Conservation (phyloP, 192 early-diverging fungal species). For the Oehlia diaphana region DNA sequence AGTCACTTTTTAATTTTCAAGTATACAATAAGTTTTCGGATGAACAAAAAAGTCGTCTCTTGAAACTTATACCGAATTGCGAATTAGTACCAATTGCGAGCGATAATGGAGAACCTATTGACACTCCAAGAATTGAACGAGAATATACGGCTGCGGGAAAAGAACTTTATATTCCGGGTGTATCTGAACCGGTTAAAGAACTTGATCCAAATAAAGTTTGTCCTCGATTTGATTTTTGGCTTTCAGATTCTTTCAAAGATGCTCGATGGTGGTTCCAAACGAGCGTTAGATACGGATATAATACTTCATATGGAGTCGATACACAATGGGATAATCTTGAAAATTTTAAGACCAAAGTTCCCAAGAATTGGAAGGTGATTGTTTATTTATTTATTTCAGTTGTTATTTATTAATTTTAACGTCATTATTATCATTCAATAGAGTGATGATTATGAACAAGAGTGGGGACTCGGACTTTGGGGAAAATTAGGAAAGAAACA, state of each 20-base stretch:
- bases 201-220: constrained; percentile 1
- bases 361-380: constrained; percentile 1
- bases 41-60: constrained; percentile 22
- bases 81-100: constrained; percentile 26
- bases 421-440: background rate
- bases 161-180: background rate
- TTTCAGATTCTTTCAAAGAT: constrained; percentile 11
- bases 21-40: background rate
- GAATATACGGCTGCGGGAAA: background rate
- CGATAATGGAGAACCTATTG: constrained; percentile 7
- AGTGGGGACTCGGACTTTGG: background rate
- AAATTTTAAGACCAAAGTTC: constrained; percentile 6
- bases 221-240: constrained; percentile 23
- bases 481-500: constrained; percentile 3
- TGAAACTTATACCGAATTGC: background rate
- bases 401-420: background rate
- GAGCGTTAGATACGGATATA: constrained; percentile 13
- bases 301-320: background rate
- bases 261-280: constrained; percentile 14
- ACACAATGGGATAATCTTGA: constrained; percentile 2
- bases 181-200: background rate
- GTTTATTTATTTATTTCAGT: background rate
- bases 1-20: constrained; percentile 10
- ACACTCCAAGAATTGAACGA: constrained; percentile 6
- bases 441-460: constrained; percentile 12